Evolutionary conservation across 352 stramenopile species (phyloP), one percentile per base, ranked within the genome.

Genomic region (Globisporangium nunn): DNA sequence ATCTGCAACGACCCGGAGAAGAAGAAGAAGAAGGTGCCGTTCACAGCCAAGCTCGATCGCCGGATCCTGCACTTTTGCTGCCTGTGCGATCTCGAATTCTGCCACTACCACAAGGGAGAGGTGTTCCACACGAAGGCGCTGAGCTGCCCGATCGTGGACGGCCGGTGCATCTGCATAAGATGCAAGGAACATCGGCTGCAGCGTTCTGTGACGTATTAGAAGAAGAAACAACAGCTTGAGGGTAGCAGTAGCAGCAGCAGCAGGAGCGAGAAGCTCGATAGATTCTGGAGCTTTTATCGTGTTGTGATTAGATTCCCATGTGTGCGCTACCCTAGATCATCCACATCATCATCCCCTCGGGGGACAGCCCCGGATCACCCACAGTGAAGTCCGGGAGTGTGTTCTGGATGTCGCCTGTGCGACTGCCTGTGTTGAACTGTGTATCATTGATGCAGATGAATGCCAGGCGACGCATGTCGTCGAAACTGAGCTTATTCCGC

Each of bases 321-420:
- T 46, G 41, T 28, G 23, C 23, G 23, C 23, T 30, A 31, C 31
- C 6, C 64, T 68, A 91, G 54, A 91, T 91, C 81, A 91, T 91
- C 81, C 81, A 91, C 78, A 91, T 89, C 77, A 89, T 91, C 81
- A 91, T 89, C 31, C 78, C 81, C 29, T 91, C 81, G 2, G 80
- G 74, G 1, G 77, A 91, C 12, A 91, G 64, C 3, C 72, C 76
- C 18, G 81, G 71, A 48, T 89, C 78, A 11, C 71, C 75, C 66
- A 88, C 83, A 3, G 70, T 80, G 49, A 88, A 88, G 66, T 91
- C 81, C 7, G 81, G 75, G 12, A 91, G 58, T 15, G 73, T 58
- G 58, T 79, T 85, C 53, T 74, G 81, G 46, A 76, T 70, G 41
- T 88, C 71, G 18, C 61, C 78, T 31, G 72, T 56, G 50, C 74